Conservation (phyloP, 1,139 yeast genomes). For the Magnusiomyces suaveolens region DNA sequence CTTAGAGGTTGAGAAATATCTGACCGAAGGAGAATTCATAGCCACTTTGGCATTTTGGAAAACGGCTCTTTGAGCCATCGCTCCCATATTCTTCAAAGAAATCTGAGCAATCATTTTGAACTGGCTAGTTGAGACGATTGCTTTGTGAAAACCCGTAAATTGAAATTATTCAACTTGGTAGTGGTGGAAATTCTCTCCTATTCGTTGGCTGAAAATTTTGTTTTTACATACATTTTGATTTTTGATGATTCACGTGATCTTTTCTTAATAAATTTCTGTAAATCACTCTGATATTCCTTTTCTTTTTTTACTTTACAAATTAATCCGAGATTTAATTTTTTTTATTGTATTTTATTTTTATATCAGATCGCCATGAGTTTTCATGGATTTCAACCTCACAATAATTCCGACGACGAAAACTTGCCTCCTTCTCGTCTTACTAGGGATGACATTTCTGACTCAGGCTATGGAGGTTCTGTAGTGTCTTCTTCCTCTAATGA, state of each 20-base stretch:
- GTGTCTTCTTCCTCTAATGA: slow-evolving; percentile 10
- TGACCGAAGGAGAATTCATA: not conserved
- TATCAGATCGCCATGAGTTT: slow-evolving; percentile 3
- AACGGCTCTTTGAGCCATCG: no score
- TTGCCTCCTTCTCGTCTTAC: not conserved
- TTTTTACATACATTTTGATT: no score
- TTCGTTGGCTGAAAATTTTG: no score
- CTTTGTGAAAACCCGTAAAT: no score
- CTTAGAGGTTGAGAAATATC: not conserved
- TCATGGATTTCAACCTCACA: slow-evolving; percentile 4
- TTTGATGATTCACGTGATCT: no score
- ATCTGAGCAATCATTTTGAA: no score
- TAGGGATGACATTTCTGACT: slow-evolving; percentile 16
- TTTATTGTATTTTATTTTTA: not conserved
- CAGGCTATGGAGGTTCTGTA: slow-evolving; percentile 24
- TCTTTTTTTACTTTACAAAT: not conserved
- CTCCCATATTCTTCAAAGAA: no score
- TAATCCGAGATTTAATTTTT: no score
- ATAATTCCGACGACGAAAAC: not conserved
- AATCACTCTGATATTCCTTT: not conserved
- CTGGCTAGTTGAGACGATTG: no score
- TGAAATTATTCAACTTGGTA: no score
- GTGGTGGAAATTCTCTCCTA: no score
- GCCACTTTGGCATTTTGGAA: not conserved
- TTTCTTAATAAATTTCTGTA: not conserved